Evolutionary conservation across 805 yeast genomes (phyloP).

Genomic region (Yamadazyma phyllophila): DNA sequence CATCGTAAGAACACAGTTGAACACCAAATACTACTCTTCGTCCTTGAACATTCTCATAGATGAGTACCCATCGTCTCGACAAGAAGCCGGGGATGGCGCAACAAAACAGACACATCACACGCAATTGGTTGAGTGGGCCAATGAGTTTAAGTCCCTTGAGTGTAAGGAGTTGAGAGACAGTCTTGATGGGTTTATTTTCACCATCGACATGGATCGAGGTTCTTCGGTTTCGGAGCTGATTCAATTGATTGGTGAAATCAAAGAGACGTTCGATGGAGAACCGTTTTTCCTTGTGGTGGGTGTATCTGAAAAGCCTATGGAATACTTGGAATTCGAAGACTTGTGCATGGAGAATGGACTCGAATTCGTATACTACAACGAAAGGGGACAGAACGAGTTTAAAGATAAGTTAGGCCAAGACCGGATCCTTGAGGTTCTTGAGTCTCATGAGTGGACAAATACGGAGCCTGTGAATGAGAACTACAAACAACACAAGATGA

Average conservation of each 20-base stretch:
- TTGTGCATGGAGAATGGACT: slow-evolving; percentile 35
- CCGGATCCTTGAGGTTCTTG: slow-evolving; percentile 45
- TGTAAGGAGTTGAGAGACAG: slow-evolving; percentile 43
- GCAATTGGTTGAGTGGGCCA: slow-evolving; percentile 32
- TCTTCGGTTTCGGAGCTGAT: slow-evolving; percentile 19
- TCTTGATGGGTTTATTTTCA: slow-evolving; percentile 45
- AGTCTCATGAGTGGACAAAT: slow-evolving; percentile 48
- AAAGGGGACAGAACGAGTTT: slow-evolving; percentile 38
- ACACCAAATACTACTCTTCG: slow-evolving; percentile 32
- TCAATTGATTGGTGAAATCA: slow-evolving; percentile 12
- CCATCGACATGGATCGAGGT: slow-evolving; percentile 28
- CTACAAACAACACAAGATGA: slow-evolving; percentile 22
- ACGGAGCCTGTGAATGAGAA: slow-evolving; percentile 10
- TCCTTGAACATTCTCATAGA: slow-evolving; percentile 33
- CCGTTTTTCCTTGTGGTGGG: slow-evolving; percentile 32
- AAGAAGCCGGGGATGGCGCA: background rate
- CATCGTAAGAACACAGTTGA: slow-evolving; percentile 23
- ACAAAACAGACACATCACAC: background rate
- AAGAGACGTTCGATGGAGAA: slow-evolving; percentile 9
- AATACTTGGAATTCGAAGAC: slow-evolving; percentile 36
- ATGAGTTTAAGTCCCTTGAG: slow-evolving; percentile 38
- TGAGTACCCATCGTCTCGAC: slow-evolving; percentile 24
- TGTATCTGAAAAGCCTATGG: slow-evolving; percentile 6
- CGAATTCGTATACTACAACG: slow-evolving; percentile 39
- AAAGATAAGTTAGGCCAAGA: slow-evolving; percentile 42